Evolutionary conservation across 345 rosid species (phyloP), one percentile per base, ranked within the genome.

Genomic region (Bretschneidera sinensis): DNA sequence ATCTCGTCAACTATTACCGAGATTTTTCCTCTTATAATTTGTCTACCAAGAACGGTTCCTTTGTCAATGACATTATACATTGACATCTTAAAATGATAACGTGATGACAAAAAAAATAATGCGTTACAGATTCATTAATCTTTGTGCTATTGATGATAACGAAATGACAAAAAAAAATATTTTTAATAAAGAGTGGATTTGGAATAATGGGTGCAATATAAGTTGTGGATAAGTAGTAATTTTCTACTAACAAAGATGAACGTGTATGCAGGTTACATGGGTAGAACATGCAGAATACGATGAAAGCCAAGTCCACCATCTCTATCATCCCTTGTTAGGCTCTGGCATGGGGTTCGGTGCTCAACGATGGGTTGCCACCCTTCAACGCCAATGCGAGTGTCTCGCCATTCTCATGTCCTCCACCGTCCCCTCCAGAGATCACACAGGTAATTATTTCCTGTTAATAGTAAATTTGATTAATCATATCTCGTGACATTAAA

Each of bases 201-300:
- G n/a, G n/a, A n/a, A n/a, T n/a, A n/a, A n/a, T n/a, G n/a, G n/a
- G n/a, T n/a, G n/a, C n/a, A n/a, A n/a, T n/a, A n/a, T n/a, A n/a
- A n/a, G n/a, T n/a, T n/a, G n/a, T n/a, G n/a, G n/a, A n/a, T n/a
- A n/a, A n/a, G n/a, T n/a, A n/a, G n/a, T n/a, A n/a, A n/a, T 64
- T 57, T 47, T 51, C 21, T 51, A 61, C n/a, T 31, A 9, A 31
- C 35, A 31, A 9, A 31, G 9, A 31, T 4, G 35, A 31, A 31
- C 4, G 35, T 39, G n/a, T n/a, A n/a, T 68, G 71, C 69, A 95
- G 99, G 97, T 95, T 47, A 91, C 94, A 7, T 95, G 99, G 99
- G 88, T 91, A n/a, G 99, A 95, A 64, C 94, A 88, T 69, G 84
- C 89, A 15, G 97, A 95, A 48, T 95, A 88, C 45, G 99, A 91